Evolutionary conservation across 1,284 basidiomycete species (phyloP), one percentile per base, ranked within the genome.

Genomic region (Cryptococcus sp.): DNA sequence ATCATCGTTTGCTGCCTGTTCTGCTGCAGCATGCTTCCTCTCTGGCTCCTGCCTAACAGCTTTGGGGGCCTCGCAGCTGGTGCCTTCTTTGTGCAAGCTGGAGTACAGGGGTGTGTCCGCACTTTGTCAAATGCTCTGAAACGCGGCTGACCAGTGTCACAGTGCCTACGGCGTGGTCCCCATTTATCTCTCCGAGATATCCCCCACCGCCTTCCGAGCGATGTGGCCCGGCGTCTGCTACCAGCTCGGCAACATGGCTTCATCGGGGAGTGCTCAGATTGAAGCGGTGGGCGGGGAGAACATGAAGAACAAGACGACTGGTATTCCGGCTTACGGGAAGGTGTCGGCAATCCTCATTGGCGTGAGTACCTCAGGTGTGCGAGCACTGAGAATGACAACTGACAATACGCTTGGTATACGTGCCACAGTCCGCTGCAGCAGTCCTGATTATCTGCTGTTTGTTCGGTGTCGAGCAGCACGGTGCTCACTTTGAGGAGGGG

Each of bases 271-370:
- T 4, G 84, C 91, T 0, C 90, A 94, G 72, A 93, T 96, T 63
- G 92, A 96, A 82, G 84, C 91, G 1, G 84, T 84, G 80, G 78
- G 78, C 0, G 80, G 80, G 2, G 71, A 76, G 20, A 46, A 58
- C 15, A 55, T 73, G 39, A 56, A 46, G 38, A 68, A 65, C 1
- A 4, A 4, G 4, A 46, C 13, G 37, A 64, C 72, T 18, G 69
- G 72, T 47, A 82, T 88, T 2, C 83, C 87, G 0, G 86, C 91
- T 69, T 93, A 91, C 69, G 91, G 88, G 3, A 86, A 80, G 13
- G 86, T 81, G n/a, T 87, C 89, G 77, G 91, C 87, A 36, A 91
- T 94, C 68, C 79, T 92, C 28, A 87, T 95, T 53, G 91, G 78
- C 21, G 70, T 77, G n/a, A 77, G 80, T 42, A 44, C 53, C 16